phyloP scores from a whole-genome alignment of 179 eudicot genomes.

The Silene noctiflora region DNA sequence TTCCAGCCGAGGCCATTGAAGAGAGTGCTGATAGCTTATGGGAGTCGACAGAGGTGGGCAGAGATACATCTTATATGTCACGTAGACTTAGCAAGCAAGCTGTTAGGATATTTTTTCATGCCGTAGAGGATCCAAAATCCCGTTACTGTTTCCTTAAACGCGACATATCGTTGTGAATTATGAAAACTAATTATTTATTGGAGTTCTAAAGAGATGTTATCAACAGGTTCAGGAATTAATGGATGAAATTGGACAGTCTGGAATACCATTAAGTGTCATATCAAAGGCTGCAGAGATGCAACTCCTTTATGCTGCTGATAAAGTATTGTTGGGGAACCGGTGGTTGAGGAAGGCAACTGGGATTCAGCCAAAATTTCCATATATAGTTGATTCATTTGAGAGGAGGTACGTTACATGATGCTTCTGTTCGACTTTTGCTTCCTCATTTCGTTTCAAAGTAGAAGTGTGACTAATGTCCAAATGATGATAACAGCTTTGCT shows the following conservation, averaged over 20 bases:
- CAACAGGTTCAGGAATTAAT: constrained; percentile 74
- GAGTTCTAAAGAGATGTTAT: constrained; percentile 17
- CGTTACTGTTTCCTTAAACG: not conserved
- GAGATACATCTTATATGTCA: not conserved
- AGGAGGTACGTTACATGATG: constrained; percentile 49
- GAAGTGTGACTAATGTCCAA: not conserved
- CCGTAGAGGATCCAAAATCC: not conserved
- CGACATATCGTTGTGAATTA: not conserved
- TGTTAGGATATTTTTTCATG: not conserved
- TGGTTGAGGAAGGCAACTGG: constrained; percentile 92
- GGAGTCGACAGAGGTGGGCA: constrained; percentile 83
- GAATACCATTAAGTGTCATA: constrained; percentile 73
- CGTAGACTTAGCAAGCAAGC: not conserved
- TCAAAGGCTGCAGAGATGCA: constrained; percentile 87
- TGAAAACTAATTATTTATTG: not conserved
- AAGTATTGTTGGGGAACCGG: constrained; percentile 77
- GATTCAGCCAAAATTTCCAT: constrained; percentile 91
- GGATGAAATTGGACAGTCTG: constrained; percentile 75
- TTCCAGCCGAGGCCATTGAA: constrained; percentile 60
- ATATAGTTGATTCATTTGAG: constrained; percentile 92
- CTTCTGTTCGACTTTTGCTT: constrained; percentile 1
- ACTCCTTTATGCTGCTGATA: constrained; percentile 71
- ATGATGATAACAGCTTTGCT: not conserved
- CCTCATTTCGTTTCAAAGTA: not conserved
- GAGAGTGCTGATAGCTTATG: constrained; percentile 69